Evolutionary conservation across 441 rosid genomes (phyloP).

Genomic region (Geranium incanum): DNA sequence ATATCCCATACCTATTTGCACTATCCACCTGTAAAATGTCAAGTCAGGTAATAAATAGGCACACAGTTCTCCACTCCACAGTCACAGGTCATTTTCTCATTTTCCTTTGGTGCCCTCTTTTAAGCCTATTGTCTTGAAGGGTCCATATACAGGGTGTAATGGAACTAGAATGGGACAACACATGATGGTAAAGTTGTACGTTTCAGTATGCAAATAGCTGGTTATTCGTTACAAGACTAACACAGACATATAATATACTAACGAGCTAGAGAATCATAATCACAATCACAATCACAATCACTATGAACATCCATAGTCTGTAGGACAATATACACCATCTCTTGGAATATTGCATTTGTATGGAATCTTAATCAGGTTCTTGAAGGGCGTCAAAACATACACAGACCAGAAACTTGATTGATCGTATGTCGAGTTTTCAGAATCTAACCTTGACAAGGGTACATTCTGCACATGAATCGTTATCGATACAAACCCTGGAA

Average conservation of each 20-base stretch:
- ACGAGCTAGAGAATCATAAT: not conserved
- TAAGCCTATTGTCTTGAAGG: no score
- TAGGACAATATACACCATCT: not conserved
- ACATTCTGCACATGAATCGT: slow-evolving; percentile 58
- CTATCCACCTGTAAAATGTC: slow-evolving; percentile 64
- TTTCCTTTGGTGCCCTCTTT: not conserved
- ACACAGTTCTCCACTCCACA: not conserved
- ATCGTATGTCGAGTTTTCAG: not conserved
- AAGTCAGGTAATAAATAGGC: not conserved
- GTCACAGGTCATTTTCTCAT: slow-evolving; percentile 16
- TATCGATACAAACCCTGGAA: slow-evolving; percentile 77
- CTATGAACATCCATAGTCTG: not conserved
- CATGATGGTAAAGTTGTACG: not conserved
- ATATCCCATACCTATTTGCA: slow-evolving; percentile 76
- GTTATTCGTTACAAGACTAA: not conserved
- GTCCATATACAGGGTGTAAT: no score
- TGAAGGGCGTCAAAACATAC: not conserved
- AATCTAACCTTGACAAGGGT: slow-evolving; percentile 72
- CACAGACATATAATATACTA: not conserved
- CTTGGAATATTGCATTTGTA: slow-evolving; percentile 1
- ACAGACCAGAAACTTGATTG: not conserved
- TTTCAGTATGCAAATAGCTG: slow-evolving; percentile 6
- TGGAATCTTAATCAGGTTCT: not conserved
- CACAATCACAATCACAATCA: not conserved
- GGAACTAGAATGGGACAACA: not conserved